Evolutionary conservation across 2,329 filamentous ascomycete genomes (phyloP), one percentile per base, ranked within the genome.

Genomic region (Chlorencoelia australis): DNA sequence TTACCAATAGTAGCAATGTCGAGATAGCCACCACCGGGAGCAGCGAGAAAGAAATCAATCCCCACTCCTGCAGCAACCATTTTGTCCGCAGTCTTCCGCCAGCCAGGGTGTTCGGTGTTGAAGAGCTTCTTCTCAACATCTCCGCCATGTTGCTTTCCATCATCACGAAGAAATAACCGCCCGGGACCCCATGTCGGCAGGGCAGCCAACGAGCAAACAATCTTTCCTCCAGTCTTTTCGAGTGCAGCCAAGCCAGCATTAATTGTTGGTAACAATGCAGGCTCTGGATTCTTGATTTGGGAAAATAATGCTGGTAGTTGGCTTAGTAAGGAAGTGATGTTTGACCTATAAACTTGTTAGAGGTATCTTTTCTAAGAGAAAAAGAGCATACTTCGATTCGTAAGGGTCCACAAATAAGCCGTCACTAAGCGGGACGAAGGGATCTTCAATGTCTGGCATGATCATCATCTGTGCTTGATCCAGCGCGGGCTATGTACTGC

Each of bases 401-500:
- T 87, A 79, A 2, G 91, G 87, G 58, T 98, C 89, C 11, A 96
- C 89, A 58, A 96, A 96, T 7, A 98, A 69, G 11, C 89, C 88
- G 40, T 94, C 83, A 45, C 83, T 86, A 13, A 98, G 68, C 3
- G 91, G 88, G 11, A 96, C 78, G 57, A 98, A 98, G 0, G 91
- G 91, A 48, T 98, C 91, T 52, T 96, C 88, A 32, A 98, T 73
- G 56, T 98, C 91, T 3, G 91, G 84, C 85, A 98, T 94, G 33
- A 98, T 88, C 68, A 98, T 76, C 86, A 98, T 95, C 56, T 98
- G 91, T 7, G 91, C 86, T 61, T 87, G 79, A 37, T 91, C 81
- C 27, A 95, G 67, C 26, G 71, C 71, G 24, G 86, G 62, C 79
- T 85, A 58, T 18, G 24, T 24, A 13, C 7, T 22, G 11, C 39